A percentile compares a stretch with the other conserved stretches of the same genome.
Evolutionary conservation across 441 rosid species (phyloP).

Genomic region (Mallotus japonicus): DNA sequence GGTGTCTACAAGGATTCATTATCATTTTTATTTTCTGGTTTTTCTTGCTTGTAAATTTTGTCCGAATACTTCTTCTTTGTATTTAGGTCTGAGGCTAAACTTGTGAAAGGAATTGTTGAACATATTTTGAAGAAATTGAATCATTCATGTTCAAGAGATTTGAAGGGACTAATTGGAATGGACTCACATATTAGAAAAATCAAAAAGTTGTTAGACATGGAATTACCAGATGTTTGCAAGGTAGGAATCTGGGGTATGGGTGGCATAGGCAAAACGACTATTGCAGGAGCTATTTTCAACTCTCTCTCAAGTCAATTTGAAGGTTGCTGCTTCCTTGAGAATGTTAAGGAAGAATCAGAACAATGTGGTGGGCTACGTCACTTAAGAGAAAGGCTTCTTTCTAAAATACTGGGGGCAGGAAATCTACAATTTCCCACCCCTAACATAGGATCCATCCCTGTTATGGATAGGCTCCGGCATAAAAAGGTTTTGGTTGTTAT

Average conservation of each 20-base stretch:
- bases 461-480: background rate
- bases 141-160: background rate
- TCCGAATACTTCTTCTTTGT: background rate
- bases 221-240: background rate
- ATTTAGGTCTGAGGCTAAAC: constrained; percentile 1
- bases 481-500: constrained; percentile 9
- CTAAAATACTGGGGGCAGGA: background rate
- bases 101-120: constrained; percentile 6
- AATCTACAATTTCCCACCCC: background rate
- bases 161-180: constrained; percentile 5
- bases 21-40: background rate
- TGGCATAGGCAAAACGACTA: constrained; percentile 21
- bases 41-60: background rate
- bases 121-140: constrained; percentile 2
- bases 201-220: background rate
- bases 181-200: constrained; percentile 1
- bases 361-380: background rate
- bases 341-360: constrained; percentile 2
- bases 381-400: background rate
- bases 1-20: background rate
- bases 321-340: constrained; percentile 3
- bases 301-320: constrained; percentile 1
- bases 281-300: background rate
- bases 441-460: background rate
- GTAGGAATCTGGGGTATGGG: constrained; percentile 24